A percentile compares a stretch with the other conserved stretches of the same genome.
phyloP scores from a whole-genome alignment of 2,329 filamentous ascomycete genomes.

The Blastomyces parvus region DNA sequence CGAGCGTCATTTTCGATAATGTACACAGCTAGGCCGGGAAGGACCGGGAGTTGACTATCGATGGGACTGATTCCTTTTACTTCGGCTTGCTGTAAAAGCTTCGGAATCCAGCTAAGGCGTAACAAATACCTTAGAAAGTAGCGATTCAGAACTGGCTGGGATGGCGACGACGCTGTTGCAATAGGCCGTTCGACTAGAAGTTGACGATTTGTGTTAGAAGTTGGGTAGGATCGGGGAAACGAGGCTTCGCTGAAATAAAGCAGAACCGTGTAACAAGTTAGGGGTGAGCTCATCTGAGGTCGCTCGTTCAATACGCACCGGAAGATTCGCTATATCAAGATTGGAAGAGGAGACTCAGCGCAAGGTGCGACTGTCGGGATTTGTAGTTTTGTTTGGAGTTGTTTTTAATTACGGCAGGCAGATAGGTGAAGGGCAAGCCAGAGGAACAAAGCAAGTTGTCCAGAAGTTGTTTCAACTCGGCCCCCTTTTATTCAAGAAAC shows the following conservation, averaged over 20 bases:
- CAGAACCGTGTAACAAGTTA: no score
- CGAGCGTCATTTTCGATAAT: constrained; percentile 38
- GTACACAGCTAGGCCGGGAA: background rate
- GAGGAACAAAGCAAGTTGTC: background rate
- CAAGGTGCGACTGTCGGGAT: background rate
- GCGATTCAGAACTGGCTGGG: no score
- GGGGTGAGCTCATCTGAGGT: background rate
- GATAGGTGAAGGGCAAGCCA: background rate
- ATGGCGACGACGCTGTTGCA: no score
- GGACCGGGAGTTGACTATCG: background rate
- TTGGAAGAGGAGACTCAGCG: background rate
- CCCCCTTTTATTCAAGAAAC: background rate
- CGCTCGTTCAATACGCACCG: background rate
- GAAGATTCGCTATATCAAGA: background rate
- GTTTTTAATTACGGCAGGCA: no score
- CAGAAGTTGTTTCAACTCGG: background rate
- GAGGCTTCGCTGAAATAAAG: background rate
- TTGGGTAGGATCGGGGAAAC: no score
- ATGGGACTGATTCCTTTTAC: background rate
- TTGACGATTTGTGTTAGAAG: no score
- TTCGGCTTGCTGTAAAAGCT: background rate
- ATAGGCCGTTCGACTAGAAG: no score
- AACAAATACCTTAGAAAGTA: no score
- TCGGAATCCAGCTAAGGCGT: background rate
- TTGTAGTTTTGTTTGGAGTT: background rate